Base-by-base conservation (phyloP, 768 basidiomycete genomes). In the Tylopilus rubrobrunneus region DNA sequence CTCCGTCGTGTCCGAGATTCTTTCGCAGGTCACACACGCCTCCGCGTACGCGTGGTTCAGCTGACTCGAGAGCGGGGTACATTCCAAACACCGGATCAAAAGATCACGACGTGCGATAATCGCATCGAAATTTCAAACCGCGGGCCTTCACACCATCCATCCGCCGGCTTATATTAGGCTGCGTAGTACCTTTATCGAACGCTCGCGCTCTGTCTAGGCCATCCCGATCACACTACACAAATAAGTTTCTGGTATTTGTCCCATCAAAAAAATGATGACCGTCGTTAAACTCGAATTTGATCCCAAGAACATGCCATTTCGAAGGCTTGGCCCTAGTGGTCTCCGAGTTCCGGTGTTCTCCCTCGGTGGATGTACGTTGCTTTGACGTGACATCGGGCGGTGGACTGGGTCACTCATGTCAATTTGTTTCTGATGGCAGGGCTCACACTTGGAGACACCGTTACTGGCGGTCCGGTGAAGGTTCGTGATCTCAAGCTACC, bases 261-360 rank as follows among this genome's bases (percentile, higher is more conserved):
- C 15, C 36, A 37, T 15, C 36, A 17, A 37, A 37, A 36, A 12
- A 23, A 11, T 21, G 21, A 55, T 55, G 51, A 27, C 54, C 36
- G 10, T 29, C 42, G 51, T 55, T 21, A 40, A 55, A 23, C 33
- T 36, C 31, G 52, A 55, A 31, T 55, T 46, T n/a, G 39, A 41
- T 54, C 44, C 52, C 28, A 46, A 55, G 40, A 15, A 42, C 45
- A 55, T 55, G 54, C 51, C 51, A 9, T 55, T 55, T 39, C 44
- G 52, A 29, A 34, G 52, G 50, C 51, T 55, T 25, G 51, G 53
- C 14, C 21, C 51, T 3, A 55, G 53, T 14, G 51, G 53, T 31
- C 53, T 55, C 31, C 52, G 52, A 17, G 52, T 55, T 17, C 45
- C 45, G 19, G 19, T 55, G 25, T 55, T 55, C 52, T 55, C 55